phyloP scores from a whole-genome alignment of 2,329 filamentous ascomycete genomes.

The Aspergillus neoniger region DNA sequence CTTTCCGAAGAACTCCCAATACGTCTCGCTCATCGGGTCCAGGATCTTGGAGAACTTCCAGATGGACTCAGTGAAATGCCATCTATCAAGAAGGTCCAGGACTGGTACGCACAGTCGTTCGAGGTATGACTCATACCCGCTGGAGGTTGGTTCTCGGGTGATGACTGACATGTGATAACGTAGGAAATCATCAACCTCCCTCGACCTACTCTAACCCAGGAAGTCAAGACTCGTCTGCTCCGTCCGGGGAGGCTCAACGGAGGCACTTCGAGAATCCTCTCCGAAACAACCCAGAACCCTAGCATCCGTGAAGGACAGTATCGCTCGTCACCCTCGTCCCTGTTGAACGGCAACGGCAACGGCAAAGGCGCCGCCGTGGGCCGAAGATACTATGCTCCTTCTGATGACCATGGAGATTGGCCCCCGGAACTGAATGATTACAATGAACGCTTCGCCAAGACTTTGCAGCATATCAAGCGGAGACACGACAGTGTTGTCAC shows the following conservation, averaged over 20 bases:
- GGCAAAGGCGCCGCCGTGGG: constrained; percentile 51
- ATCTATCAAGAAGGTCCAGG: constrained; percentile 89
- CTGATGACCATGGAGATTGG: constrained; percentile 87
- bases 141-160: constrained; percentile 2
- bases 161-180: constrained; percentile 26
- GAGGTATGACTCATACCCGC: constrained; percentile 65
- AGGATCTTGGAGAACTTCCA: constrained; percentile 87
- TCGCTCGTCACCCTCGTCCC: constrained; percentile 48
- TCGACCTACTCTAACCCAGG: constrained; percentile 72
- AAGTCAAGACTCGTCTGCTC: constrained; percentile 77
- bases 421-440: constrained; percentile 92
- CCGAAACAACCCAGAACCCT: constrained; percentile 84
- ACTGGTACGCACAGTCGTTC: constrained; percentile 99
- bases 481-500: constrained; percentile 96
- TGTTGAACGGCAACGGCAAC: constrained; percentile 51
- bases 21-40: constrained; percentile 90
- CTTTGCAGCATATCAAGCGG: constrained; percentile 90
- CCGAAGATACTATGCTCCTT: constrained; percentile 84
- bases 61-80: constrained; percentile 98
- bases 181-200: constrained; percentile 86
- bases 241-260: constrained; percentile 52
- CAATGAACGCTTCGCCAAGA: constrained; percentile 86
- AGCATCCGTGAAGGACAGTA: constrained; percentile 85
- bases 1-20: constrained; percentile 97
- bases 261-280: constrained; percentile 67